phyloP scores from a whole-genome alignment of 2,329 filamentous ascomycete genomes.

The Epicoccum nigrum region DNA sequence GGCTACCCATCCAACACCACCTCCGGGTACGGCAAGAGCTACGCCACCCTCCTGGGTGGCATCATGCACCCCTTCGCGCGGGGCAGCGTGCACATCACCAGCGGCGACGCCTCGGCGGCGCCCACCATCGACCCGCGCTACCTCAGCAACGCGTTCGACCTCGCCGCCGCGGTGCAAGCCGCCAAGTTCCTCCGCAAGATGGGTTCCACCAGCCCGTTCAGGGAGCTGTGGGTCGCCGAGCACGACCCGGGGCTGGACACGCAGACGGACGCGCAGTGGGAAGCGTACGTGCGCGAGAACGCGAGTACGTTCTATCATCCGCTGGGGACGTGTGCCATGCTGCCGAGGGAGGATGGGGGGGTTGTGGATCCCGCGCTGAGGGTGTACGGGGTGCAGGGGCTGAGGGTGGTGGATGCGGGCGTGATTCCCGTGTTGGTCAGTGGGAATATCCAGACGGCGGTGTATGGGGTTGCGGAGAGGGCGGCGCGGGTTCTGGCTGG shows the following conservation, averaged over 20 bases:
- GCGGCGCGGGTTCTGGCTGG: no score
- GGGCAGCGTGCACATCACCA: conserved; percentile 29
- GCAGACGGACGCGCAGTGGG: background rate
- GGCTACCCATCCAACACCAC: conserved; percentile 38
- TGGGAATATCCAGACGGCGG: conserved; percentile 30
- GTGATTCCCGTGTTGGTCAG: conserved; percentile 28
- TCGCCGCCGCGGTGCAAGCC: no score
- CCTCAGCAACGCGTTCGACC: conserved; percentile 25
- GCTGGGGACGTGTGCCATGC: conserved; percentile 44
- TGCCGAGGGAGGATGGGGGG: conserved; percentile 29
- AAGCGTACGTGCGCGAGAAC: background rate
- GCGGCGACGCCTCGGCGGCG: conserved; percentile 14
- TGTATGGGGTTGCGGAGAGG: conserved; percentile 37
- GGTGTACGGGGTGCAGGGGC: conserved; percentile 29
- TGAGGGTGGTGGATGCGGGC: conserved; percentile 34
- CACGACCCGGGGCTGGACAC: conserved; percentile 24
- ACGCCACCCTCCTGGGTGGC: conserved; percentile 37
- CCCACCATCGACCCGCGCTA: conserved; percentile 33
- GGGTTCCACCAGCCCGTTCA: conserved; percentile 31
- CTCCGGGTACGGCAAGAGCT: conserved; percentile 24
- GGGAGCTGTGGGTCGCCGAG: conserved; percentile 36
- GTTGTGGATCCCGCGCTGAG: conserved; percentile 30
- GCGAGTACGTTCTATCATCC: conserved; percentile 34
- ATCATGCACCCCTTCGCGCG: conserved; percentile 40
- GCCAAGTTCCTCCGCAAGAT: conserved; percentile 33